These are phyloP conservation scores for Nephelium lappaceum DNA, from an alignment of 345 rosid species.

Conservation along the genomic window DNA sequence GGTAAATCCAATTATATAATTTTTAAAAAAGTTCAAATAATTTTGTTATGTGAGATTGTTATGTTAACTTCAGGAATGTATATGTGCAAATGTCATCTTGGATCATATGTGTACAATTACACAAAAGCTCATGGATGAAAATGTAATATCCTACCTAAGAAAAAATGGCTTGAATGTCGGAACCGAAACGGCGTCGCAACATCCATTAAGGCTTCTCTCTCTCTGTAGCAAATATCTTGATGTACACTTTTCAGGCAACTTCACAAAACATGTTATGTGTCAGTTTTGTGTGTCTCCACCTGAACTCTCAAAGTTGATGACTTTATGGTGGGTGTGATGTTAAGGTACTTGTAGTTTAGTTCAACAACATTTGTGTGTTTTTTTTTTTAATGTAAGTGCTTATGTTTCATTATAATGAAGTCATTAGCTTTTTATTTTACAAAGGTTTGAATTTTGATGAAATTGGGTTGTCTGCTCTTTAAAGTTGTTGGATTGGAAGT, in stretches of 20 bases:
- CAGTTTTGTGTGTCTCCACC: too few species aligned
- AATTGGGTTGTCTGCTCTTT: conserved; percentile 1
- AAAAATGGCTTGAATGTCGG: too few species aligned
- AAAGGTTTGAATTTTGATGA: background rate
- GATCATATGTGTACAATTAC: too few species aligned
- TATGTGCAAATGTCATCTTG: too few species aligned
- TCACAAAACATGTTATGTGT: background rate
- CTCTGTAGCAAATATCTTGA: background rate
- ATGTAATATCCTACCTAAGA: too few species aligned
- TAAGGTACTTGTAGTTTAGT: background rate
- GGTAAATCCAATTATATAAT: too few species aligned
- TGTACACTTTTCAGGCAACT: background rate
- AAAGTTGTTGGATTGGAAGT: background rate
- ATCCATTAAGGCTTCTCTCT: background rate
- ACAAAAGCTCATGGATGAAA: too few species aligned
- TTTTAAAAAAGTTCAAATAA: too few species aligned
- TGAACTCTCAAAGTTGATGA: too few species aligned
- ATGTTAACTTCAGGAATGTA: too few species aligned
- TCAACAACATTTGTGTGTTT: background rate
- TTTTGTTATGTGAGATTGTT: too few species aligned
- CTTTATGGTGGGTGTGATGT: too few species aligned
- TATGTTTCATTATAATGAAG: background rate
- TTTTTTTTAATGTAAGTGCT: background rate
- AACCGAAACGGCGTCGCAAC: background rate
- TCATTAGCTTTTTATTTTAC: background rate